Evolutionary conservation across 2,329 filamentous ascomycete species (phyloP).

Genomic region (Hymenoscyphus fructigenus): DNA sequence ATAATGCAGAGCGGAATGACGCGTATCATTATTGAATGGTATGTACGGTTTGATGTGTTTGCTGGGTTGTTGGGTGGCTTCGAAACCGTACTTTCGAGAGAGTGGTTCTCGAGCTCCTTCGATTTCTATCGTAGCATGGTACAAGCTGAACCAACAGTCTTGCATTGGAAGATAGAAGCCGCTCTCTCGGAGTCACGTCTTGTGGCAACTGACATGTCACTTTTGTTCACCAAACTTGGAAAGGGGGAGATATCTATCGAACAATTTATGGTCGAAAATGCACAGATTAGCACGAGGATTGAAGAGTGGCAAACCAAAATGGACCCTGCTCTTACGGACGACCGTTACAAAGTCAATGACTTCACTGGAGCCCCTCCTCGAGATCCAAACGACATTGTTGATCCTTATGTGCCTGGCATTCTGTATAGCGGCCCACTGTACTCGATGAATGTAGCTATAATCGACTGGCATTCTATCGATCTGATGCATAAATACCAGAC

Average conservation of each 20-base stretch:
- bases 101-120: constrained; percentile 63
- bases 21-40: constrained; percentile 82
- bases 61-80: constrained; percentile 80
- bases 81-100: constrained; percentile 67
- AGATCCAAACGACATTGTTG: constrained; percentile 65
- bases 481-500: constrained; percentile 80
- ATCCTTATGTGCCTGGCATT: constrained; percentile 68
- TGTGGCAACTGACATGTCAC: constrained; percentile 76
- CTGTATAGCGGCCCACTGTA: constrained; percentile 72
- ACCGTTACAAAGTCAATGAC: constrained; percentile 60
- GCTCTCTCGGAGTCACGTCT: constrained; percentile 66
- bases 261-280: constrained; percentile 64
- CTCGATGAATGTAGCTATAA: constrained; percentile 68
- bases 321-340: constrained; percentile 60
- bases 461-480: constrained; percentile 76
- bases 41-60: constrained; percentile 82
- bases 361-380: constrained; percentile 55
- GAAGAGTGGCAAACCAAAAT: constrained; percentile 54
- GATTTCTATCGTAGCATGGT: constrained; percentile 62
- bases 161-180: constrained; percentile 66
- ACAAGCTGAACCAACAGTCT: constrained; percentile 57
- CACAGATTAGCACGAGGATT: constrained; percentile 49
- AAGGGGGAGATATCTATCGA: constrained; percentile 63
- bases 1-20: constrained; percentile 69
- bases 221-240: constrained; percentile 69